phyloP scores from a whole-genome alignment of 306 rosid species.

The Acmispon strigosus region DNA sequence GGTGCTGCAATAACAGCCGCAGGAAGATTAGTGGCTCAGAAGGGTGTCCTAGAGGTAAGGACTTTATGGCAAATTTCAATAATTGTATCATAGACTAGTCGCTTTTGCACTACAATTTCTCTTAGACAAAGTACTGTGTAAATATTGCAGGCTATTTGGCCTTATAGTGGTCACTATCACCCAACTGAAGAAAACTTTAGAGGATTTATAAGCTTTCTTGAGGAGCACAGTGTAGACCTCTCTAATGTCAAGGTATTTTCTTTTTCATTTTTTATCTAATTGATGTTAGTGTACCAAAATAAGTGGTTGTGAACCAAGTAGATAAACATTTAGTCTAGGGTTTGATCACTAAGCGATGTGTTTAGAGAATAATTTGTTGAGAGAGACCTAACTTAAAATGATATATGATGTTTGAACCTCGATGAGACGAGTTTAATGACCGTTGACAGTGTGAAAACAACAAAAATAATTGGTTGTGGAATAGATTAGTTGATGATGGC shows the following conservation, averaged over 20 bases:
- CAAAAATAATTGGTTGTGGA: neutral
- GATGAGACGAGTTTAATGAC: no score
- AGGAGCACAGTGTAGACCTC: slow-evolving; percentile 72
- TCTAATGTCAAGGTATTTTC: slow-evolving; percentile 72
- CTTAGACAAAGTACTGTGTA: neutral
- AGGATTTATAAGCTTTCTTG: slow-evolving; percentile 74
- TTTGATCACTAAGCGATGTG: no score
- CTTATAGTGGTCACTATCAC: slow-evolving; percentile 95
- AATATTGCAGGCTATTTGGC: slow-evolving; percentile 87
- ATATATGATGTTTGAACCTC: no score
- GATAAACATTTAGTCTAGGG: no score
- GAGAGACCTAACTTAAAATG: no score
- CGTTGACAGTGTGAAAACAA: no score
- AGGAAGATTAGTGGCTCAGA: slow-evolving; percentile 75
- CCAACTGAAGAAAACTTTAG: slow-evolving; percentile 92
- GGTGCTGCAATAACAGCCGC: slow-evolving; percentile 98
- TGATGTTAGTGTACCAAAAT: neutral
- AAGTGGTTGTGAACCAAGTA: no score
- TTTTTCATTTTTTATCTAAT: neutral
- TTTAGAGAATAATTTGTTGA: no score
- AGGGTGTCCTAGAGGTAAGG: slow-evolving; percentile 73
- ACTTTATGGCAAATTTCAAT: neutral
- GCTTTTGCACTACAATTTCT: neutral
- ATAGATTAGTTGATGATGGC: neutral
- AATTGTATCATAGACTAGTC: no score